Conservation (phyloP, 2,329 filamentous ascomycete genomes). For the Colletotrichum salicis region DNA sequence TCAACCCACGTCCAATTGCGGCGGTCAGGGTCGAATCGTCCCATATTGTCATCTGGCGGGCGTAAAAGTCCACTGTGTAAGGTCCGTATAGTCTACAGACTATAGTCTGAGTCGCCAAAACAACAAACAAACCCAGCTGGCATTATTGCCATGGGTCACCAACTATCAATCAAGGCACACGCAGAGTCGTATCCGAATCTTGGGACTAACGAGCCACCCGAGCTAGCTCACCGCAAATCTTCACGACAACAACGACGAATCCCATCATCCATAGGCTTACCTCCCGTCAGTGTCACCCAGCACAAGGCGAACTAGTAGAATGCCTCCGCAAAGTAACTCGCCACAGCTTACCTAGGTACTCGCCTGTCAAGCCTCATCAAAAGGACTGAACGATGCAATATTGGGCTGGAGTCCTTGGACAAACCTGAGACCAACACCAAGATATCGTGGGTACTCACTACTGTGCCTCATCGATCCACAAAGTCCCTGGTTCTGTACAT, state of each 20-base stretch:
- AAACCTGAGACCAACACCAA: background rate
- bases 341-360: background rate
- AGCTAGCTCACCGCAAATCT: constrained; percentile 25
- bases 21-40: background rate
- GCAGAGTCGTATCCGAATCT: background rate
- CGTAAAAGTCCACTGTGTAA: background rate
- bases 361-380: background rate
- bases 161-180: background rate
- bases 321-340: background rate
- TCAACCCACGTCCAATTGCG: constrained; percentile 2
- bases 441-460: background rate
- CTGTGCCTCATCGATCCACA: background rate
- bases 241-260: background rate
- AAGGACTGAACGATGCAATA: background rate
- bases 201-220: background rate
- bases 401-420: background rate
- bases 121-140: background rate
- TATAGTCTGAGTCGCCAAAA: background rate
- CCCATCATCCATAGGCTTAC: background rate
- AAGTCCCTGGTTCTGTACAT: background rate
- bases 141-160: background rate
- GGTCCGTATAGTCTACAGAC: background rate
- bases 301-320: background rate
- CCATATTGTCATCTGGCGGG: background rate
- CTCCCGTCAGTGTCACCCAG: background rate